Evolutionary conservation across 176 grass and related monocot genomes (phyloP), one percentile per base, ranked within the genome.

Genomic region (Avena sativa): DNA sequence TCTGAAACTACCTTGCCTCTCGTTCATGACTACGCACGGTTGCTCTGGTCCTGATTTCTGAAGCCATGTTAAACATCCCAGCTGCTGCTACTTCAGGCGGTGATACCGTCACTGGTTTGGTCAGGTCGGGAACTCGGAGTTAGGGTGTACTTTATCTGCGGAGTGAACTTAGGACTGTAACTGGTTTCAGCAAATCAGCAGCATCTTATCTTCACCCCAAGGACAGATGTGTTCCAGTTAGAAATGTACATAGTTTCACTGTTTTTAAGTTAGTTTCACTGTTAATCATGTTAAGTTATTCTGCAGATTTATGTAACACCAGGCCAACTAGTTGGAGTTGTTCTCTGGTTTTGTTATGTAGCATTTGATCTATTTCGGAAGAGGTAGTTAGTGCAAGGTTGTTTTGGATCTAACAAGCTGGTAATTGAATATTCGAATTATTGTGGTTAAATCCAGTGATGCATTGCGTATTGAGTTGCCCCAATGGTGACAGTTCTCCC

Each of bases 1-100:
- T 32, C 11, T 17, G 59, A 76, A 83, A 81, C 25, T 59, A 78
- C 4, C 10, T 20, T 11, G 4, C 36, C n/a, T 56, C 57, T 23
- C 8, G 16, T 13, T 26, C 21, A 34, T 34, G 32, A 34, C 32
- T 34, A 34, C 32, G 3, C 32, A 34, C 0, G 32, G 32, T 43
- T 68, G 21, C 49, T 73, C 66, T 34, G 69, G 25, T 81, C 75
- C 16, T 34, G 16, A 85, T 44, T 58, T 23, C 59, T 25, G n/a
- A 62, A 62, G 59, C 59, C 25, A n/a, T 62, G 8, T 7, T 60
- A 60, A 8, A 60, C 58, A 20, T 3, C 20, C 58, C 20, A 25
- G 59, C n/a, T 62, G 59, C n/a, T 61, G 20, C 58, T 61, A 23
- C 58, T 58, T 58, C 56, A 58, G 56, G 56, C 20, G 17, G 56